Percentiles rank a stretch among this genome's conserved stretches.
phyloP scores from a whole-genome alignment of 257 asterid genomes.

The Nemophila menziesii region DNA sequence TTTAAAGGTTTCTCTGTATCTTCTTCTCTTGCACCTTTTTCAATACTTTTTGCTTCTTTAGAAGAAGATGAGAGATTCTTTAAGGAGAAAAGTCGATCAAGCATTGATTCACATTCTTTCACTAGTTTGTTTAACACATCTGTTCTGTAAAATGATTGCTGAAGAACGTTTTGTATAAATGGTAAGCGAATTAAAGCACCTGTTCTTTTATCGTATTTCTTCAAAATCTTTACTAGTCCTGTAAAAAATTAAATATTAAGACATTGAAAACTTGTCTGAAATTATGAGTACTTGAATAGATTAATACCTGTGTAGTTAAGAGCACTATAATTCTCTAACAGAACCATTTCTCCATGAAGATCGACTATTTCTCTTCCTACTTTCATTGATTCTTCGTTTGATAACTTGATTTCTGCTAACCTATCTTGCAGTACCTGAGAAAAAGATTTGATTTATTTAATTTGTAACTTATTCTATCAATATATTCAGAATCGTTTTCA shows the following conservation, averaged over 20 bases:
- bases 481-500: too few species aligned
- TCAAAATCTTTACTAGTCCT: constrained; percentile 71
- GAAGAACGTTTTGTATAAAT: constrained; percentile 54
- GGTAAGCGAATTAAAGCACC: constrained; percentile 51
- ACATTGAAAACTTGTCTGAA: neutral
- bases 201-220: constrained; percentile 68
- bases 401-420: constrained; percentile 29
- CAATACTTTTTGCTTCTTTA: constrained; percentile 18
- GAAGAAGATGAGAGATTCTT: constrained; percentile 31
- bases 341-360: constrained; percentile 84
- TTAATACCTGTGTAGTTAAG: constrained; percentile 71
- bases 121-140: constrained; percentile 45
- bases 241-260: constrained; percentile 12
- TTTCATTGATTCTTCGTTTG: constrained; percentile 37
- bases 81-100: constrained; percentile 34
- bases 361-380: constrained; percentile 59
- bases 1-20: constrained; percentile 12
- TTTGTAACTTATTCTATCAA: too few species aligned
- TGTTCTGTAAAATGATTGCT: constrained; percentile 50
- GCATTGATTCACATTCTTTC: constrained; percentile 56
- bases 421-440: constrained; percentile 52
- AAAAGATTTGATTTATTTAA: neutral
- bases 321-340: constrained; percentile 75
- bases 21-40: constrained; percentile 15
- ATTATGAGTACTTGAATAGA: neutral